Conservation (phyloP, 2,329 filamentous ascomycete species). For the Decorospora gaudefroyi region DNA sequence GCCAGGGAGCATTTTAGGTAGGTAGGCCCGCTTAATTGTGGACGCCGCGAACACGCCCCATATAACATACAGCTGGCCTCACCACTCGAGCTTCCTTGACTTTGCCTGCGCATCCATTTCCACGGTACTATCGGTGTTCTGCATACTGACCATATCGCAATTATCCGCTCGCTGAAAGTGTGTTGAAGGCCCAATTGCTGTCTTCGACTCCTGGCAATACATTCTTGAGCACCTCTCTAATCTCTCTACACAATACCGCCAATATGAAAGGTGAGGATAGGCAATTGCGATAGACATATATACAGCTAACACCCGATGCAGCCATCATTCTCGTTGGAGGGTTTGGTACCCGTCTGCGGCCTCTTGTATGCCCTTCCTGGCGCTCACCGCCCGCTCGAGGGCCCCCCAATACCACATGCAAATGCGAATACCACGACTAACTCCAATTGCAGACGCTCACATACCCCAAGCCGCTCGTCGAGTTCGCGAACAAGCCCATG, state of each 20-base stretch:
- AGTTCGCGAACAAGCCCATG: slow-evolving; percentile 99
- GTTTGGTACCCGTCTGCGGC: slow-evolving; percentile 96
- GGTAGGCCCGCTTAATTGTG: slow-evolving; percentile 18
- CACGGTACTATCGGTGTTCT: neutral
- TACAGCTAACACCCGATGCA: slow-evolving; percentile 47
- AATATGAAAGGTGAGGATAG: slow-evolving; percentile 49
- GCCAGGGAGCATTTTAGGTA: slow-evolving; percentile 24
- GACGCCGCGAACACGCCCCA: slow-evolving; percentile 10
- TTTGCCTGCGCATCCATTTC: slow-evolving; percentile 19
- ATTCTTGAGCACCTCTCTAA: slow-evolving; percentile 10
- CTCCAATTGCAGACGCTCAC: slow-evolving; percentile 74
- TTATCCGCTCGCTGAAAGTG: slow-evolving; percentile 15
- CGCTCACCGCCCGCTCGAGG: slow-evolving; percentile 24
- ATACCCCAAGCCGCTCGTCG: slow-evolving; percentile 94
- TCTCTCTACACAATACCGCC: slow-evolving; percentile 28
- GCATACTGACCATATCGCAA: neutral
- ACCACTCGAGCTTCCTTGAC: slow-evolving; percentile 26
- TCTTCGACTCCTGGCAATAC: slow-evolving; percentile 20
- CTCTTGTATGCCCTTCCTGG: slow-evolving; percentile 66
- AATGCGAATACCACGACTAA: slow-evolving; percentile 27
- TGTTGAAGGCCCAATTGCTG: slow-evolving; percentile 22
- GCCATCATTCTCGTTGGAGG: slow-evolving; percentile 98
- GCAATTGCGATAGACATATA: slow-evolving; percentile 10
- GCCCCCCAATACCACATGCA: slow-evolving; percentile 25
- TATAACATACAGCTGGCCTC: slow-evolving; percentile 33